These are phyloP conservation scores for Conringia planisiliqua DNA, from an alignment of 345 rosid genomes.

Conservation along the genomic window DNA sequence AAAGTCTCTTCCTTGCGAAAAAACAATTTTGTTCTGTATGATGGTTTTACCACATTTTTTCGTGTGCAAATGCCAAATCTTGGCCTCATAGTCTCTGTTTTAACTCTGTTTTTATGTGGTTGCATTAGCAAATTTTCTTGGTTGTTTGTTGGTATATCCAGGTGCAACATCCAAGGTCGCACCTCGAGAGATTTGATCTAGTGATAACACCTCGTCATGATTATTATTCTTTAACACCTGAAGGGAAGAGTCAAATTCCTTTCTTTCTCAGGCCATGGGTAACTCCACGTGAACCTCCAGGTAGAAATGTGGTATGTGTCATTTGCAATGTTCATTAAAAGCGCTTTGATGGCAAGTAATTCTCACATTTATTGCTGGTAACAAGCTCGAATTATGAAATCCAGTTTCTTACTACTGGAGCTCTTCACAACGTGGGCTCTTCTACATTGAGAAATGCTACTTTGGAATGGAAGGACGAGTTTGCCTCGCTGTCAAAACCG, in stretches of 20 bases:
- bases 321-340: not conserved
- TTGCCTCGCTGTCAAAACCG: slow-evolving; percentile 69
- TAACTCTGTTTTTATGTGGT: not conserved
- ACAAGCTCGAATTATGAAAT: slow-evolving; percentile 20
- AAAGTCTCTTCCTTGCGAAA: slow-evolving; percentile 11
- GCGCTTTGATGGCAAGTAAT: not conserved
- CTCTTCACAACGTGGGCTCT: slow-evolving; percentile 78
- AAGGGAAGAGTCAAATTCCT: slow-evolving; percentile 65
- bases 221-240: slow-evolving; percentile 74
- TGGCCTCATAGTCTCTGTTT: not conserved
- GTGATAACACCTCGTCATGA: slow-evolving; percentile 88
- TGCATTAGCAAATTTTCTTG: not conserved
- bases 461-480: slow-evolving; percentile 63
- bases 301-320: slow-evolving; percentile 65
- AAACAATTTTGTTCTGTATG: not conserved
- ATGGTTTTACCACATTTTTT: not conserved
- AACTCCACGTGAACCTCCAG: slow-evolving; percentile 76
- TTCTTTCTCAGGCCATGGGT: slow-evolving; percentile 71
- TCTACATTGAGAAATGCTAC: slow-evolving; percentile 64
- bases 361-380: slow-evolving; percentile 7
- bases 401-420: slow-evolving; percentile 85
- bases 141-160: slow-evolving; percentile 30
- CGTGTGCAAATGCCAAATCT: not conserved
- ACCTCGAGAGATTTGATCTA: slow-evolving; percentile 74
- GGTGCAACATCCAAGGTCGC: slow-evolving; percentile 93